Evolutionary conservation across 768 basidiomycete genomes (phyloP), one percentile per base, ranked within the genome.

Genomic region (Pleurotus giganteus): DNA sequence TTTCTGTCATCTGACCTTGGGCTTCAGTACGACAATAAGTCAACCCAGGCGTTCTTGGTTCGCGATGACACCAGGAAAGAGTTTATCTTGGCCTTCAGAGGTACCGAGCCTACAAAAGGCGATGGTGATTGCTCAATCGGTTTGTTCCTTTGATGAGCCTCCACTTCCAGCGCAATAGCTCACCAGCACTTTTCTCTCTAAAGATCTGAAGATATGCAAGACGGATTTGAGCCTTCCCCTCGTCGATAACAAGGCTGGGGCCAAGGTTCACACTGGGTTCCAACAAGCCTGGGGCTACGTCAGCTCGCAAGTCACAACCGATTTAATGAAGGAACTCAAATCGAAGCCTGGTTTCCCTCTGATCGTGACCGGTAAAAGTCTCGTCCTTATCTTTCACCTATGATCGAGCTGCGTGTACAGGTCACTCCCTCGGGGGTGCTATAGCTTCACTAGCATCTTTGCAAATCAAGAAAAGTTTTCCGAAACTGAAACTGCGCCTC

Each of bases 51-150:
- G 15, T 34, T 27, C 11, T 28, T 51, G 11, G 29, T 28, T 15
- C 49, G 49, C 4, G 34, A 51, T 37, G 49, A 50, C 6, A 32
- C 17, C 21, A 27, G 27, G 49, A 50, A 51, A 23, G 49, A 51
- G 19, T 51, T 27, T n/a, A 23, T 51, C 4, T 24, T 51, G 31
- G 21, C 49, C 31, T 51, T 39, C 49, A 29, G 49, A 4, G 49
- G 49, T 13, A 51, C 49, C 4, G n/a, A 51, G 24, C 49, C 49
- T n/a, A n/a, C n/a, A n/a, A n/a, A n/a, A n/a, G n/a, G n/a, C n/a
- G n/a, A n/a, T n/a, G n/a, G n/a, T n/a, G n/a, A n/a, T n/a, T n/a
- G n/a, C n/a, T n/a, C n/a, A n/a, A n/a, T n/a, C n/a, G n/a, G n/a
- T n/a, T n/a, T n/a, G n/a, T n/a, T n/a, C n/a, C n/a, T n/a, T n/a